Evolutionary conservation across 1,139 yeast genomes (phyloP).

Genomic region (Yamadazyma sp.): DNA sequence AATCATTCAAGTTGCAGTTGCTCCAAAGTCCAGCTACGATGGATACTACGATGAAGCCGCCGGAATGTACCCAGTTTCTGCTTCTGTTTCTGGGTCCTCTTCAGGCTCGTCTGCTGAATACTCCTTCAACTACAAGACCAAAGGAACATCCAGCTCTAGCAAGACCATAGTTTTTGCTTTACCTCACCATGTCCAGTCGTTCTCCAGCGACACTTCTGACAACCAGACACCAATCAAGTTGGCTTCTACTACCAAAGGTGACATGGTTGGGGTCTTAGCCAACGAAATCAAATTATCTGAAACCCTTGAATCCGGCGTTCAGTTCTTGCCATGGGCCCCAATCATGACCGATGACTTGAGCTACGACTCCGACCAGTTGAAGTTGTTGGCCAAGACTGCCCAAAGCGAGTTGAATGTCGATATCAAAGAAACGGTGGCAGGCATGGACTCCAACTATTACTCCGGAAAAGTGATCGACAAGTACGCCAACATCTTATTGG

Average conservation of each 20-base stretch:
- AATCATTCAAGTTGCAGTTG: slow-evolving; percentile 60
- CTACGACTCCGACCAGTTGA: slow-evolving; percentile 53
- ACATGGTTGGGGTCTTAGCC: slow-evolving; percentile 60
- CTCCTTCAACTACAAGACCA: slow-evolving; percentile 50
- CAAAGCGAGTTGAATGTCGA: slow-evolving; percentile 59
- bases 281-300: slow-evolving; percentile 51
- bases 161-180: slow-evolving; percentile 61
- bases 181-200: slow-evolving; percentile 67
- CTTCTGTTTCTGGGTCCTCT: slow-evolving; percentile 29
- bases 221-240: slow-evolving; percentile 50
- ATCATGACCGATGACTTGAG: slow-evolving; percentile 29
- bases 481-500: slow-evolving; percentile 69
- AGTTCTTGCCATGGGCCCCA: slow-evolving; percentile 62
- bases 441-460: slow-evolving; percentile 56
- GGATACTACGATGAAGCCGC: slow-evolving; percentile 34
- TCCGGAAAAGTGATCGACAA: slow-evolving; percentile 76
- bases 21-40: slow-evolving; percentile 36
- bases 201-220: slow-evolving; percentile 35
- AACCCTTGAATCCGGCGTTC: slow-evolving; percentile 46
- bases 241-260: slow-evolving; percentile 66
- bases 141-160: slow-evolving; percentile 54
- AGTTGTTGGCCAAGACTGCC: slow-evolving; percentile 54
- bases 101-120: slow-evolving; percentile 47
- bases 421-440: slow-evolving; percentile 48
- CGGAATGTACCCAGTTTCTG: slow-evolving; percentile 40